These are phyloP conservation scores for Fusarium chlamydosporum DNA, from an alignment of 2,329 filamentous ascomycete species.

Conservation along the genomic window DNA sequence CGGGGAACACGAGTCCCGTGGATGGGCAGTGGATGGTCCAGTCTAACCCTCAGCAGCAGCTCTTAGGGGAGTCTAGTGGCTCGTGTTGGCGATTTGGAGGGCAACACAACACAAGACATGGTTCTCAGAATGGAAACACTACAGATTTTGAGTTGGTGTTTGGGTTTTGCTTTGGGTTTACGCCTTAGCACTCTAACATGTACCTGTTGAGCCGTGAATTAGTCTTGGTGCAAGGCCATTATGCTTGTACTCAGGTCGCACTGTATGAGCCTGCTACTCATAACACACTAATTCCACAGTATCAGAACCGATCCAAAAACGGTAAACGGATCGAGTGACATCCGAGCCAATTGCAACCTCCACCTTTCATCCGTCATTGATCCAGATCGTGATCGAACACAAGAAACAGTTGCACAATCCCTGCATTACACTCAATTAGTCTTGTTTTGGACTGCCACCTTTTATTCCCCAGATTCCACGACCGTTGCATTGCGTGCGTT, in stretches of 20 bases:
- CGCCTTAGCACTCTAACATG: slow-evolving; percentile 1
- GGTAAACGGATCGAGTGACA: slow-evolving; percentile 26
- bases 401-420: slow-evolving; percentile 33
- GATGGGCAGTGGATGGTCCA: slow-evolving; percentile 23
- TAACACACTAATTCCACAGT: slow-evolving; percentile 25
- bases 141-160: slow-evolving; percentile 21
- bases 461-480: slow-evolving; percentile 35
- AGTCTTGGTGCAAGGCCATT: background rate
- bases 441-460: slow-evolving; percentile 19
- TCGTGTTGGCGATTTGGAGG: slow-evolving; percentile 31
- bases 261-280: slow-evolving; percentile 14
- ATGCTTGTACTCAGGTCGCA: slow-evolving; percentile 5
- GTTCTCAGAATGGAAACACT: slow-evolving; percentile 38
- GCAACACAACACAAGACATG: slow-evolving; percentile 10
- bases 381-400: slow-evolving; percentile 41
- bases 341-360: slow-evolving; percentile 39
- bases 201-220: background rate
- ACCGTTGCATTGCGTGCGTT: slow-evolving; percentile 24
- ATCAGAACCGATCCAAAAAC: background rate
- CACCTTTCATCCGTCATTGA: slow-evolving; percentile 23
- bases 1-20: slow-evolving; percentile 31
- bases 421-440: slow-evolving; percentile 32
- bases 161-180: slow-evolving; percentile 7
- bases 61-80: slow-evolving; percentile 12
- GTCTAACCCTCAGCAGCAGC: slow-evolving; percentile 19